phyloP scores from a whole-genome alignment of 176 grass and related monocot species.

The Tuctoria greenei region DNA sequence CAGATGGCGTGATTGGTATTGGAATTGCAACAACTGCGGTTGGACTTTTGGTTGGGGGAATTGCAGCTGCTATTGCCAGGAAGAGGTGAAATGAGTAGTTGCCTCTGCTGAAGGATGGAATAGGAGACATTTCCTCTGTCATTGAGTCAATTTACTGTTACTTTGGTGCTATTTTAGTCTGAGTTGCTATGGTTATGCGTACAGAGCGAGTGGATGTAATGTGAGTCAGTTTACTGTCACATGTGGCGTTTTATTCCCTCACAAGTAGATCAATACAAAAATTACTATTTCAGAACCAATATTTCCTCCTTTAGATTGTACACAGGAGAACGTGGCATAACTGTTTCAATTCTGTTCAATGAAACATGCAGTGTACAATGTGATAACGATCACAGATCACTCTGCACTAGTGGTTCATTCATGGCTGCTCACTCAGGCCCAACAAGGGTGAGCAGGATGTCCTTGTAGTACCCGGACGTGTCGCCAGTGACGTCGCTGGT shows the following conservation, averaged over 20 bases:
- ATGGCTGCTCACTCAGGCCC: slow-evolving; percentile 43
- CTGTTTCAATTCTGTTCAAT: background rate
- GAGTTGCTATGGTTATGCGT: background rate
- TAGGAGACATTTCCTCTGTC: background rate
- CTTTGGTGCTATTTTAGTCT: background rate
- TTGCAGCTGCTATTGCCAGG: slow-evolving; percentile 61
- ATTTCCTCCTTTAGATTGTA: background rate
- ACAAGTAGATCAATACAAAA: background rate
- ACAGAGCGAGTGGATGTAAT: background rate
- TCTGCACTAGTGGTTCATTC: background rate
- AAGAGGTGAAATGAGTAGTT: slow-evolving; percentile 54
- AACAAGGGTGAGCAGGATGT: slow-evolving; percentile 65
- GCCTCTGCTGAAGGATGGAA: background rate
- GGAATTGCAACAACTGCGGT: slow-evolving; percentile 76
- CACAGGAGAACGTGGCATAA: background rate
- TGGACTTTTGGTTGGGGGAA: slow-evolving; percentile 77
- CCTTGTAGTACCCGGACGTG: slow-evolving; percentile 63
- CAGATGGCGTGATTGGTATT: slow-evolving; percentile 92
- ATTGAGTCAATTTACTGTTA: slow-evolving; percentile 1
- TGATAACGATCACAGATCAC: background rate
- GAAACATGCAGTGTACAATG: background rate
- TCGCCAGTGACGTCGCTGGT: slow-evolving; percentile 59
- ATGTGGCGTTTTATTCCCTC: slow-evolving; percentile 17
- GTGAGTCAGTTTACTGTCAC: background rate
- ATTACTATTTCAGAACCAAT: background rate